Base-by-base conservation (phyloP, 164 flowering plant species). In the Piper betle region DNA sequence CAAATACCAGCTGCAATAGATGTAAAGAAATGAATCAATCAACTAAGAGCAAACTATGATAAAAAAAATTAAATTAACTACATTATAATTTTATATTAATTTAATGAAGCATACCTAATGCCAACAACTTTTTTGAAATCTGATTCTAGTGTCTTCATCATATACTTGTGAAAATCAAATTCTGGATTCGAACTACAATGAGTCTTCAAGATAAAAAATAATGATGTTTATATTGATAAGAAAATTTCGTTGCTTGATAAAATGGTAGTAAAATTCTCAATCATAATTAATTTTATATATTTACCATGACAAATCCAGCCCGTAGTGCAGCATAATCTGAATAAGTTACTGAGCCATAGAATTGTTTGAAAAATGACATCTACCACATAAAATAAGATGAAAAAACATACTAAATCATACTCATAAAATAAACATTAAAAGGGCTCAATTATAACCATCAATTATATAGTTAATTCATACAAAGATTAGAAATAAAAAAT, bases 1-100 rank as follows among this genome's bases (percentile, higher is more conserved):
- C 50, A 92, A 81, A 72, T 92, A 89, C 98, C 98, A 92, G 64
- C 98, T 92, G 88, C 83, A 84, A n/a, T n/a, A n/a, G n/a, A n/a
- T n/a, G n/a, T n/a, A n/a, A n/a, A n/a, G n/a, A n/a, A n/a, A n/a
- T n/a, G 12, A 18, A 12, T 41, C 12, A 52, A 41, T 13, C n/a
- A n/a, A n/a, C n/a, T n/a, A n/a, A n/a, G n/a, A n/a, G n/a, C n/a
- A n/a, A n/a, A n/a, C n/a, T n/a, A n/a, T n/a, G n/a, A n/a, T n/a
- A n/a, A n/a, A n/a, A n/a, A n/a, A n/a, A n/a, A n/a, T n/a, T n/a
- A n/a, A n/a, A n/a, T n/a, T n/a, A n/a, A n/a, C n/a, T n/a, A n/a
- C n/a, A n/a, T n/a, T n/a, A n/a, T n/a, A n/a, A n/a, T 46, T 18
- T 13, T 16, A 37, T 46, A 15, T 3, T 8, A 54, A 33, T 19